Conservation (phyloP, 768 basidiomycete genomes). For the Amanita molliuscula region DNA sequence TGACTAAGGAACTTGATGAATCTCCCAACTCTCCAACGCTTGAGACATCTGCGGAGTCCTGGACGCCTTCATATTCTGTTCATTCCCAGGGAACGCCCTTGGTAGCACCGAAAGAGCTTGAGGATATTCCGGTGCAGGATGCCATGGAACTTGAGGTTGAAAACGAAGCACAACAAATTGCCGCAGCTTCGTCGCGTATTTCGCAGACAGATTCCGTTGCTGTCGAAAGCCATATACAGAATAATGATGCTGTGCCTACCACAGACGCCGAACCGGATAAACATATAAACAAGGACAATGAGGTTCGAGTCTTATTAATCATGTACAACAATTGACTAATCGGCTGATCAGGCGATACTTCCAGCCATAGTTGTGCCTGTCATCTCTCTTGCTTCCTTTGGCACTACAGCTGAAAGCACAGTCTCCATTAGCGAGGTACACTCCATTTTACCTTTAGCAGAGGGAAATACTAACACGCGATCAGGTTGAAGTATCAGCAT, state of each 20-base stretch:
- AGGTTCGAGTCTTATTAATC: neutral
- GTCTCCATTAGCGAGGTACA: neutral
- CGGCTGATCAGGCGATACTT: neutral
- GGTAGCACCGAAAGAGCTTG: neutral
- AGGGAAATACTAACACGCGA: neutral
- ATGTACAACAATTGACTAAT: neutral
- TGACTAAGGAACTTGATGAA: constrained; percentile 8
- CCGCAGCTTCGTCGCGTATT: neutral
- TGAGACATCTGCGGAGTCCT: neutral
- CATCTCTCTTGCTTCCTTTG: neutral
- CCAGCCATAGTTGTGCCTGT: neutral
- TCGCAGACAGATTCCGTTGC: neutral
- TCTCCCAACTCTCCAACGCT: neutral
- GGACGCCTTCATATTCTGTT: constrained; percentile 18
- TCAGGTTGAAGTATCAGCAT: constrained; percentile 13
- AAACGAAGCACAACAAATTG: neutral
- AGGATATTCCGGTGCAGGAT: neutral
- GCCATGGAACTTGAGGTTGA: neutral
- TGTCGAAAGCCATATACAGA: neutral
- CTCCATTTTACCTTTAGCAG: neutral
- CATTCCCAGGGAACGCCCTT: constrained; percentile 11
- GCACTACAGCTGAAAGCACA: neutral
- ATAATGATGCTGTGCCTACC: neutral
- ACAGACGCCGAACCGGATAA: neutral
- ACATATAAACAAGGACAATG: neutral